phyloP scores from a whole-genome alignment of 805 yeast species.

The Starmerella vitae region DNA sequence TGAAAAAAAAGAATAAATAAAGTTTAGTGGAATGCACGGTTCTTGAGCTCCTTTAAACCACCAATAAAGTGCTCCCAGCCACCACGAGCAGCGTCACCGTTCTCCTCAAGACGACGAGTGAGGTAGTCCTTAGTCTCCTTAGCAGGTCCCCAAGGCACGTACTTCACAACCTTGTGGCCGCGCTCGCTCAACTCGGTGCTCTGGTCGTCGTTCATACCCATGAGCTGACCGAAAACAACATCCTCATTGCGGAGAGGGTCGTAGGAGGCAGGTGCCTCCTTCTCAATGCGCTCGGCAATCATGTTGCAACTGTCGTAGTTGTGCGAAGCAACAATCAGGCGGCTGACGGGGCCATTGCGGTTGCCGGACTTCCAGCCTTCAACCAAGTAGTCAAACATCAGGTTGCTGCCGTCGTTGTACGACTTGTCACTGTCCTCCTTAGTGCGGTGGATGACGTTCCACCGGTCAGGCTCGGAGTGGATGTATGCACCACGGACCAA shows the following conservation, averaged over 20 bases:
- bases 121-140: constrained; percentile 82
- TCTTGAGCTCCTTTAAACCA: constrained; percentile 18
- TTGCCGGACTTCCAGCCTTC: constrained; percentile 29
- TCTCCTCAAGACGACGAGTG: constrained; percentile 82
- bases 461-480: constrained; percentile 70
- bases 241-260: constrained; percentile 24
- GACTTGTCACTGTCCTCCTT: constrained; percentile 69
- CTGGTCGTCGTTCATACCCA: constrained; percentile 91
- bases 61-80: constrained; percentile 21
- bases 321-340: constrained; percentile 79
- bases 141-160: constrained; percentile 98
- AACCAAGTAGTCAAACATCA: constrained; percentile 46
- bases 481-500: constrained; percentile 92
- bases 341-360: constrained; percentile 39
- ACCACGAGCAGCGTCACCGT: constrained; percentile 49
- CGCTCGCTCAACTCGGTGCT: constrained; percentile 59
- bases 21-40: constrained; percentile 1
- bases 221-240: constrained; percentile 73
- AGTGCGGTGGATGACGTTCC: constrained; percentile 51
- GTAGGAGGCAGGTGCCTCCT: constrained; percentile 23
- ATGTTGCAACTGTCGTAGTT: constrained; percentile 62
- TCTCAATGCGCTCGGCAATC: constrained; percentile 45
- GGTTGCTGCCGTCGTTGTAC: constrained; percentile 56
- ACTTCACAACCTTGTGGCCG: constrained; percentile 69
- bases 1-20: not conserved